Conservation (phyloP, 345 rosid species). For the Gossypium mustelinum region DNA sequence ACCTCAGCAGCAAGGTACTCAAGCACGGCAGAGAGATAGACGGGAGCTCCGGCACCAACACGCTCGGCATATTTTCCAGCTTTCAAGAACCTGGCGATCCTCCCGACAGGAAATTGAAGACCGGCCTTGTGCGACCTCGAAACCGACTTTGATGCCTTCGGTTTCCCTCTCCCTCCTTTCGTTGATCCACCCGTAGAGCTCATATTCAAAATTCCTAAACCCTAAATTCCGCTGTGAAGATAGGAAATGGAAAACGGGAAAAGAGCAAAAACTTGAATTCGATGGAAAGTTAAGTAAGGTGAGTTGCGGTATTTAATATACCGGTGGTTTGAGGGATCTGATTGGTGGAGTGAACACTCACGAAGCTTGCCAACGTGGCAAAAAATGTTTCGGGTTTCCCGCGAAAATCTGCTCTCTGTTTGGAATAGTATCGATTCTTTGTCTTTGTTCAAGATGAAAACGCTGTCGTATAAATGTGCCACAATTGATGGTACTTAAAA, state of each 20-base stretch:
- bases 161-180: conserved; percentile 68
- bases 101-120: conserved; percentile 70
- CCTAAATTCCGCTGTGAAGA: neutral
- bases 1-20: conserved; percentile 86
- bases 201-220: conserved; percentile 29
- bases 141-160: conserved; percentile 59
- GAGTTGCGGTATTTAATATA: conserved; percentile 21
- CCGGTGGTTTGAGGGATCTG: neutral
- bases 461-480: neutral
- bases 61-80: conserved; percentile 82
- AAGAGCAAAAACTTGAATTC: neutral
- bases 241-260: neutral
- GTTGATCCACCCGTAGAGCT: conserved; percentile 45
- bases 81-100: conserved; percentile 69
- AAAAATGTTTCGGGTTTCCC: neutral
- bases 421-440: neutral
- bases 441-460: neutral
- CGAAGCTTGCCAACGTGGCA: conserved; percentile 51
- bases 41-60: conserved; percentile 77
- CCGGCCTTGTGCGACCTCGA: conserved; percentile 73
- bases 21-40: conserved; percentile 74
- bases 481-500: neutral
- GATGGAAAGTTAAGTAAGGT: rapidly evolving
- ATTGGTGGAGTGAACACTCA: conserved; percentile 19
- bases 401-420: conserved; percentile 27